phyloP scores from a whole-genome alignment of 768 basidiomycete genomes.

The Boletellus ananiceps region DNA sequence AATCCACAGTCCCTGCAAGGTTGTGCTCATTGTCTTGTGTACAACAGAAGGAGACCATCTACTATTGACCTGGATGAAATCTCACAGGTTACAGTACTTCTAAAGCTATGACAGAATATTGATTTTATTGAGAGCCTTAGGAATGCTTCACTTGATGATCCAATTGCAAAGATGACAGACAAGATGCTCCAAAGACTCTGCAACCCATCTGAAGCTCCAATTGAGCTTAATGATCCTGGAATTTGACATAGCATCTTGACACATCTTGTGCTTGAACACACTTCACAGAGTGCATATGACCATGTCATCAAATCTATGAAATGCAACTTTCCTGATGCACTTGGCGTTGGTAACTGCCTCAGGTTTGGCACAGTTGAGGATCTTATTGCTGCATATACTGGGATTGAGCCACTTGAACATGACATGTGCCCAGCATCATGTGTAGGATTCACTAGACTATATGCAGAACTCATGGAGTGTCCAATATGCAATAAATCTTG shows the following conservation, averaged over 20 bases:
- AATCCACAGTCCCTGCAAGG: too few relatives aligned
- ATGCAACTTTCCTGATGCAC: too few relatives aligned
- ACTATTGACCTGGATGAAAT: too few relatives aligned
- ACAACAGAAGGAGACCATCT: too few relatives aligned
- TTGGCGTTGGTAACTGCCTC: neutral
- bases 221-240: neutral
- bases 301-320: neutral
- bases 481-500: neutral
- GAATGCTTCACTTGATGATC: neutral
- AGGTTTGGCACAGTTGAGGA: neutral
- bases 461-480: neutral
- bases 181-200: neutral
- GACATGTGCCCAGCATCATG: neutral
- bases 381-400: neutral
- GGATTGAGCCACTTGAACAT: neutral
- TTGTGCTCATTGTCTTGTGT: too few relatives aligned
- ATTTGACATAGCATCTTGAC: neutral
- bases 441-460: neutral
- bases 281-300: neutral
- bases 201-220: neutral
- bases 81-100: neutral
- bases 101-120: neutral
- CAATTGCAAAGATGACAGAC: neutral
- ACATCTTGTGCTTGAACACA: neutral
- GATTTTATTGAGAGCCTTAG: neutral